A percentile compares a stretch with the other conserved stretches of the same genome.
Conservation (phyloP, 768 basidiomycete genomes). For the Podaxis sp. region DNA sequence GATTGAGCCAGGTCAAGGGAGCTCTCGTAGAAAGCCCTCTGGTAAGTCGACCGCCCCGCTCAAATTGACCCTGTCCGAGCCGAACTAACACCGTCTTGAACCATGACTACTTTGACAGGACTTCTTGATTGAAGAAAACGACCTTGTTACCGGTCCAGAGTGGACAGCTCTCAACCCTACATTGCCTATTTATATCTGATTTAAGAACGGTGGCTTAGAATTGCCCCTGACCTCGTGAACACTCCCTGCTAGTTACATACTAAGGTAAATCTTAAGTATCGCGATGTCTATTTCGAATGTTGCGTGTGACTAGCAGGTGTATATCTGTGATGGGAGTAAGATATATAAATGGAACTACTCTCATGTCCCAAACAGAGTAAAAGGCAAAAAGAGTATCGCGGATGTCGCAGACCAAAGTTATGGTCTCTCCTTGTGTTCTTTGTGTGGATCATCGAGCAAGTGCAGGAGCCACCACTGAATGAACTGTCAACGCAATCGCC, state of each 20-base stretch:
- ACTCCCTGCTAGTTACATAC: neutral
- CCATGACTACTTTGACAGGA: constrained; percentile 44
- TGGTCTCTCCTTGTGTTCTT: constrained; percentile 54
- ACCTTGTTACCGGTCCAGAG: constrained; percentile 66
- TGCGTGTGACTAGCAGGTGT: neutral
- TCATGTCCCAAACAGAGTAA: neutral
- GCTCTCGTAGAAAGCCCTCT: constrained; percentile 76
- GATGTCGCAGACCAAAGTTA: neutral
- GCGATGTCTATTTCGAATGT: constrained; percentile 2
- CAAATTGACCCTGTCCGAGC: neutral
- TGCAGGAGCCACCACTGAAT: constrained; percentile 68
- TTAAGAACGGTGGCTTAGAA: neutral
- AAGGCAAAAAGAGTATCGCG: neutral
- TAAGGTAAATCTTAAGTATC: neutral
- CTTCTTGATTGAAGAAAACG: constrained; percentile 81
- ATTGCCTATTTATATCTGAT: constrained; percentile 75
- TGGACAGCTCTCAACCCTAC: constrained; percentile 78
- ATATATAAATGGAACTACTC: neutral
- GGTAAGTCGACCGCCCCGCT: constrained; percentile 33
- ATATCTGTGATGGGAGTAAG: neutral
- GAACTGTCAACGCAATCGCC: constrained; percentile 78
- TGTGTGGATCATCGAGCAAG: constrained; percentile 59
- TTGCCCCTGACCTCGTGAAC: constrained; percentile 1
- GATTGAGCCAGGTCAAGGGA: constrained; percentile 68
- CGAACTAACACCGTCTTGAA: constrained; percentile 14